Evolutionary conservation across 2,329 filamentous ascomycete genomes (phyloP).

Genomic region (Eutypella sp.): DNA sequence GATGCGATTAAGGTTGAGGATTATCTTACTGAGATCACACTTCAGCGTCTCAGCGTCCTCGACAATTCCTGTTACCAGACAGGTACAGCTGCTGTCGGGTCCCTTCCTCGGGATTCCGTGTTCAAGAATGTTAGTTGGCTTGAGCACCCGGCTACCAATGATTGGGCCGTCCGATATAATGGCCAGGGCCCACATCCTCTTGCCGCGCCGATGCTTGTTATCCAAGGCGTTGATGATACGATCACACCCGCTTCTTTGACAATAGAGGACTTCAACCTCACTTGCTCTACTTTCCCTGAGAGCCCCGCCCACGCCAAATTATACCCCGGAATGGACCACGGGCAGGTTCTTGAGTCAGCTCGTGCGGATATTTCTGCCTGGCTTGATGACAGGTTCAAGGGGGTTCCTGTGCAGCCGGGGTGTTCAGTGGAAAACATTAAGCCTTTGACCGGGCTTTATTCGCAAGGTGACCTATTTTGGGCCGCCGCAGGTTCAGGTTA

Average conservation of each 20-base stretch:
- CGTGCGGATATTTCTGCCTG: not conserved
- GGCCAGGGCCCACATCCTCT: conserved; percentile 14
- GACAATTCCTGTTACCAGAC: not conserved
- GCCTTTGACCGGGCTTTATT: not conserved
- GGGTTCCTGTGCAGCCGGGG: not conserved
- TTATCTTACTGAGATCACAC: conserved; percentile 7
- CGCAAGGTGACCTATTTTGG: not conserved
- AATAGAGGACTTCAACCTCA: conserved; percentile 5
- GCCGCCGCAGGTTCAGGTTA: too few relatives aligned
- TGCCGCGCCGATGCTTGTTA: conserved; percentile 16
- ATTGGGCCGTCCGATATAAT: conserved; percentile 5
- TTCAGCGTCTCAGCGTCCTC: not conserved
- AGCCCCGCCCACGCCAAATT: not conserved
- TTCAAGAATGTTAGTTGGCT: not conserved
- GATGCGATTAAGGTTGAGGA: conserved; percentile 8
- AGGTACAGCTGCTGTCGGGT: not conserved
- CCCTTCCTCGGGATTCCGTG: not conserved
- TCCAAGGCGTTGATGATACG: conserved; percentile 11
- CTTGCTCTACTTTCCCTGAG: conserved; percentile 7
- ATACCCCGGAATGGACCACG: conserved; percentile 1
- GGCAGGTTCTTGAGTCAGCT: not conserved
- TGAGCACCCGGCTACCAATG: not conserved
- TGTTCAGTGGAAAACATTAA: not conserved
- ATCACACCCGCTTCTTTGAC: conserved; percentile 9
- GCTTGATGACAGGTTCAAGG: not conserved